phyloP scores from a whole-genome alignment of 208 protist species.

The Leishmania aethiopica region DNA sequence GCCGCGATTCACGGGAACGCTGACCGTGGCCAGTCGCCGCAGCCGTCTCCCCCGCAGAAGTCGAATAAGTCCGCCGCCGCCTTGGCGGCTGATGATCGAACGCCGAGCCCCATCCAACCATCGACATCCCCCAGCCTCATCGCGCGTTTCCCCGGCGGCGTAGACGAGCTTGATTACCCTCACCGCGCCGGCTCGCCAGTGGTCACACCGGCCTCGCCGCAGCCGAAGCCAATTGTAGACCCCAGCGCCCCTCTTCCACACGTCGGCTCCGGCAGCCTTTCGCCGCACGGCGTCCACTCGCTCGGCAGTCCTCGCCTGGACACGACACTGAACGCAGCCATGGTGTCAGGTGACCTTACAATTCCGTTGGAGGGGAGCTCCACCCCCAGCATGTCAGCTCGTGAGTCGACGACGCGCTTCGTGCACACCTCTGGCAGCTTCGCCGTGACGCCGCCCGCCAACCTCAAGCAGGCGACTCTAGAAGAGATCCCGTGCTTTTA shows the following conservation, averaged over 20 bases:
- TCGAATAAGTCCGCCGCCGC: constrained; percentile 4
- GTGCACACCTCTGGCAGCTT: constrained; percentile 60
- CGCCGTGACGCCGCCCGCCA: constrained; percentile 52
- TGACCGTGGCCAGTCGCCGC: constrained; percentile 38
- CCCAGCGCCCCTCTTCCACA: constrained; percentile 73
- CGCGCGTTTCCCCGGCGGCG: constrained; percentile 53
- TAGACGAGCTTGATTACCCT: constrained; percentile 77
- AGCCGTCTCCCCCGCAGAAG: constrained; percentile 33
- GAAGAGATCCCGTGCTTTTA: constrained; percentile 83
- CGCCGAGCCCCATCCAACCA: constrained; percentile 53
- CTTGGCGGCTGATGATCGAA: constrained; percentile 32
- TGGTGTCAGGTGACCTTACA: constrained; percentile 46
- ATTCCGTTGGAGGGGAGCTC: constrained; percentile 30
- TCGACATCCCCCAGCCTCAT: constrained; percentile 12
- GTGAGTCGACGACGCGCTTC: constrained; percentile 41
- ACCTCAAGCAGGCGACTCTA: constrained; percentile 60
- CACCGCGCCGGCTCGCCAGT: constrained; percentile 56
- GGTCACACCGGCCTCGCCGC: constrained; percentile 32
- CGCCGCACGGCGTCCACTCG: constrained; percentile 37
- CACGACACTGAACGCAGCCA: constrained; percentile 37
- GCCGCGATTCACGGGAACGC: not conserved
- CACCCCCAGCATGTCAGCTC: constrained; percentile 25
- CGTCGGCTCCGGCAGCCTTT: constrained; percentile 22
- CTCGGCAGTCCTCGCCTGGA: constrained; percentile 33
- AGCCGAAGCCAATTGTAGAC: constrained; percentile 63